Percentiles rank a stretch among this genome's conserved stretches.
Conservation (phyloP, 1,284 basidiomycete genomes). For the Moesziomyces aphidis region DNA sequence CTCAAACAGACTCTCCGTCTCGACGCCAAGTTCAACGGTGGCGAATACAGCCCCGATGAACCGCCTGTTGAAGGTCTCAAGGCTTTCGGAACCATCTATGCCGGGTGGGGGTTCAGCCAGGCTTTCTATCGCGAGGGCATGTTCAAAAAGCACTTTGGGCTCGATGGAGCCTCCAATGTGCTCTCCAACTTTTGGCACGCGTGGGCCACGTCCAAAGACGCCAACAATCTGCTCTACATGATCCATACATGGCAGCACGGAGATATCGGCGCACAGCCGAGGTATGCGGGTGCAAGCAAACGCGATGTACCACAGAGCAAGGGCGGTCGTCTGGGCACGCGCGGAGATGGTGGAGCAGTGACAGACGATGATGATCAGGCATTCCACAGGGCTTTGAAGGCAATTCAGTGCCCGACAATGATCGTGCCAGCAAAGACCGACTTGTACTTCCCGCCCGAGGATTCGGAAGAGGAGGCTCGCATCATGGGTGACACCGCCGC, state of each 20-base stretch:
- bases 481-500: slow-evolving; percentile 35
- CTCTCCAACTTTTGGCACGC: slow-evolving; percentile 40
- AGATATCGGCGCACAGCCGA: slow-evolving; percentile 41
- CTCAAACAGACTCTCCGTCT: slow-evolving; percentile 27
- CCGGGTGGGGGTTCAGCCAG: slow-evolving; percentile 56
- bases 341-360: slow-evolving; percentile 20
- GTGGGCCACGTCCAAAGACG: slow-evolving; percentile 38
- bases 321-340: slow-evolving; percentile 20
- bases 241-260: slow-evolving; percentile 47
- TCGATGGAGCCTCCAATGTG: slow-evolving; percentile 17
- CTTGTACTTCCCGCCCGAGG: slow-evolving; percentile 58
- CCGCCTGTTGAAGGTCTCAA: slow-evolving; percentile 45
- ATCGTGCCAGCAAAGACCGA: slow-evolving; percentile 46
- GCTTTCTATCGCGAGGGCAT: slow-evolving; percentile 47
- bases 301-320: slow-evolving; percentile 11
- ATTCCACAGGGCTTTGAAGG: slow-evolving; percentile 38
- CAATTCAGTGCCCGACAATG: slow-evolving; percentile 38
- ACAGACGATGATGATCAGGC: slow-evolving; percentile 34
- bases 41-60: slow-evolving; percentile 21
- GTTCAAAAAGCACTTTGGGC: slow-evolving; percentile 39
- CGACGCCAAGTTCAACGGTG: slow-evolving; percentile 28
- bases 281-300: slow-evolving; percentile 36
- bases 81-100: slow-evolving; percentile 52
- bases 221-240: slow-evolving; percentile 51
- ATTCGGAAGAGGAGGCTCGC: slow-evolving; percentile 33